Percentiles rank a stretch among this genome's conserved stretches.
Evolutionary conservation across 306 rosid species (phyloP).

Genomic region (Fragaria iinumae): DNA sequence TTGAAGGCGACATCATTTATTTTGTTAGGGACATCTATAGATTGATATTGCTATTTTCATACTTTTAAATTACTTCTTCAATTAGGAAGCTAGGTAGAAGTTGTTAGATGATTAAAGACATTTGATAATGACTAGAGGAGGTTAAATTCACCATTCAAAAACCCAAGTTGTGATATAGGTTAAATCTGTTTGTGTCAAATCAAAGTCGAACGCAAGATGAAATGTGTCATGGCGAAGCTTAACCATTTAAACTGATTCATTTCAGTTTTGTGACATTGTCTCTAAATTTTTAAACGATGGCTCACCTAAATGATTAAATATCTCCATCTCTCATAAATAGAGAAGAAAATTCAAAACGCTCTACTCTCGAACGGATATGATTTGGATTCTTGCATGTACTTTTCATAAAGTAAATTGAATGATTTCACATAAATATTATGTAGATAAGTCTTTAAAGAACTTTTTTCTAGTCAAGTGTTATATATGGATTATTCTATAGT

Average conservation of each 20-base stretch:
- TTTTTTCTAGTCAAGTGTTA: not conserved
- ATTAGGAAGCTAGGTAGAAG: not conserved
- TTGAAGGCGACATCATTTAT: slow-evolving; percentile 17
- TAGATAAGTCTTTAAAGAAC: not conserved
- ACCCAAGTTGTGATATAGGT: not conserved
- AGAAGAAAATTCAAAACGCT: not conserved
- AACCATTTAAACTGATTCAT: not conserved
- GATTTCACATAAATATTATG: not conserved
- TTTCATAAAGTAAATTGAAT: not conserved
- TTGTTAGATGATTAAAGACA: not conserved
- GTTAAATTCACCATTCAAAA: not conserved
- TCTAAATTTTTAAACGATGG: too few relatives aligned
- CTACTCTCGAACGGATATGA: not conserved
- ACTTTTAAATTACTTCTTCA: not conserved
- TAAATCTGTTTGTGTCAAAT: not conserved
- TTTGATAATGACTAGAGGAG: not conserved
- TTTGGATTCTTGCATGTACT: not conserved
- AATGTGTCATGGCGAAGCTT: not conserved
- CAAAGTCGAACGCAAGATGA: not conserved
- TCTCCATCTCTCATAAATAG: not conserved
- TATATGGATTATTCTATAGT: not conserved
- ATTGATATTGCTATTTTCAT: not conserved
- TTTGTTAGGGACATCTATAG: not conserved
- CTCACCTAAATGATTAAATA: too few relatives aligned
- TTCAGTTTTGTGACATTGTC: too few relatives aligned